These are phyloP conservation scores for Backusella mclennaniae DNA, from an alignment of 192 early-diverging fungal genomes.

Conservation along the genomic window DNA sequence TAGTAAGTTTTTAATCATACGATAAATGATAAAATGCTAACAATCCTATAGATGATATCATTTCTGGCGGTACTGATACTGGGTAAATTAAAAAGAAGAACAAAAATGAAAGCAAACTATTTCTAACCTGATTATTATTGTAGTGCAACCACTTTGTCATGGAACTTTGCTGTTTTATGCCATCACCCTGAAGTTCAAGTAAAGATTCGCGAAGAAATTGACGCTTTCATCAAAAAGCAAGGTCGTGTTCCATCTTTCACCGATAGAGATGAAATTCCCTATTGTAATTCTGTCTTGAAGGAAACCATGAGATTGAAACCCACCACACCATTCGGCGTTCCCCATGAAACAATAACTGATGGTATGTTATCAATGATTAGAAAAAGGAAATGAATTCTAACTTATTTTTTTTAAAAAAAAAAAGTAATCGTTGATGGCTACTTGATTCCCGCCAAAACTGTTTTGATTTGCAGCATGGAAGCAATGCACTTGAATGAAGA, in stretches of 20 bases:
- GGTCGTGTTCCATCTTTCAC: neutral
- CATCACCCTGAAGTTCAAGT: slow-evolving; percentile 22
- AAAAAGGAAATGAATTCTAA: neutral
- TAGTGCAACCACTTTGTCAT: slow-evolving; percentile 16
- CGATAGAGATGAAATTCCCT: slow-evolving; percentile 13
- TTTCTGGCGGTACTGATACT: slow-evolving; percentile 17
- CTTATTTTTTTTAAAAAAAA: neutral
- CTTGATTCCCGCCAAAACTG: slow-evolving; percentile 47
- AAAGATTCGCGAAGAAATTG: slow-evolving; percentile 14
- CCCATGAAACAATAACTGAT: slow-evolving; percentile 13
- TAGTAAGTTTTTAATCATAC: neutral
- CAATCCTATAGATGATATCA: slow-evolving; percentile 1
- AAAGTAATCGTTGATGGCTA: slow-evolving; percentile 37
- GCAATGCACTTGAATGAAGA: slow-evolving; percentile 42
- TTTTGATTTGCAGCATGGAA: slow-evolving; percentile 45
- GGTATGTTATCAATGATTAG: neutral
- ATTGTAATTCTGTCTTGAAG: slow-evolving; percentile 17
- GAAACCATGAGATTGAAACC: slow-evolving; percentile 21
- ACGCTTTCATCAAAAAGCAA: neutral
- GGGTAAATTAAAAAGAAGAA: neutral
- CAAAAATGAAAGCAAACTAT: neutral
- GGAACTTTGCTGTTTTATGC: slow-evolving; percentile 18
- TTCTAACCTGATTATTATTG: neutral
- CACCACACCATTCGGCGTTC: neutral
- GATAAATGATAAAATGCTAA: neutral